Percentiles rank a stretch among this genome's conserved stretches.
Evolutionary conservation across 768 basidiomycete species (phyloP).

Genomic region (Rhodotorula paludigena): DNA sequence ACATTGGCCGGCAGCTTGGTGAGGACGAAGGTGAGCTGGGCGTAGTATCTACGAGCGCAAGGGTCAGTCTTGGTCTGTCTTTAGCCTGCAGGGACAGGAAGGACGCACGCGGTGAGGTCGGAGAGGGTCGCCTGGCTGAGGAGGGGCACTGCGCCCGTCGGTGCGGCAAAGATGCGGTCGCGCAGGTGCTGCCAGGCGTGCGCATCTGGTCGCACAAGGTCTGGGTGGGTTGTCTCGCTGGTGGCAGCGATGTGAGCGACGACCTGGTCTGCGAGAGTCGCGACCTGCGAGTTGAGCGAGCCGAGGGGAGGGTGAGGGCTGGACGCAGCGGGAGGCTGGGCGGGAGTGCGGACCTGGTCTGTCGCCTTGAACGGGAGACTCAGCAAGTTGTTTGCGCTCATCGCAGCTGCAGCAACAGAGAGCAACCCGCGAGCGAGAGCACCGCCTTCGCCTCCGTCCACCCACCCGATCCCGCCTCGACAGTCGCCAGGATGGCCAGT

Average conservation of each 20-base stretch:
- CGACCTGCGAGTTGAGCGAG: background rate
- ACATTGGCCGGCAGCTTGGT: conserved; percentile 80
- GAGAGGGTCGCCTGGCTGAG: background rate
- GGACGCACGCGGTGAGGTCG: conserved; percentile 1
- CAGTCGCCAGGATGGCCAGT: background rate
- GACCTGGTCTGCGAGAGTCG: conserved; percentile 1
- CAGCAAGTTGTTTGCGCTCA: conserved; percentile 12
- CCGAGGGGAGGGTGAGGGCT: background rate
- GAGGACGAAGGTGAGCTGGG: conserved; percentile 75
- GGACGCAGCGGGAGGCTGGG: background rate
- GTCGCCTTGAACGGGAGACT: conserved; percentile 19
- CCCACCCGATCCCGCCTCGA: background rate
- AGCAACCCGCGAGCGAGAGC: background rate
- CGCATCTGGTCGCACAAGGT: background rate
- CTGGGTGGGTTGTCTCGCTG: conserved; percentile 13
- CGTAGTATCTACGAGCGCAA: conserved; percentile 65
- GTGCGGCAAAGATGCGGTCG: background rate
- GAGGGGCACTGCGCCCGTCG: background rate
- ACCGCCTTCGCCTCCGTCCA: background rate
- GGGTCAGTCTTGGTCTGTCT: background rate
- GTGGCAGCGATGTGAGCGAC: background rate
- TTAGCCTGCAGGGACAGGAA: too few species aligned
- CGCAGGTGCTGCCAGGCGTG: background rate
- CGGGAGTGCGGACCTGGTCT: background rate
- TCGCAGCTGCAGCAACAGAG: background rate